Conservation (phyloP, 345 rosid species). For the Salix arbutifolia region DNA sequence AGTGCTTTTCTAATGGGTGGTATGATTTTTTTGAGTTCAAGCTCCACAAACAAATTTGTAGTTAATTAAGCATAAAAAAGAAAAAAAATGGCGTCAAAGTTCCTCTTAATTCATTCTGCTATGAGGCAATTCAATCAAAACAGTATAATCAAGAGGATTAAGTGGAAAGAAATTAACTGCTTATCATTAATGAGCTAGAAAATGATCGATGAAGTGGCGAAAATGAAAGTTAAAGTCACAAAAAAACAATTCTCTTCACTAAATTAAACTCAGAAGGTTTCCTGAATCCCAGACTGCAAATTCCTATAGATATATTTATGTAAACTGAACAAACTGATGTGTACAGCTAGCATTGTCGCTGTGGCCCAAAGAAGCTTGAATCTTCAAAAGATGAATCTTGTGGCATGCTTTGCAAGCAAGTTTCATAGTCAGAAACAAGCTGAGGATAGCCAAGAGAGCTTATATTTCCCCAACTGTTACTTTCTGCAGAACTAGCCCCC, state of each 20-base stretch:
- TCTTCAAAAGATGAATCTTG: slow-evolving; percentile 30
- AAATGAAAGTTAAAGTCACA: slow-evolving; percentile 17
- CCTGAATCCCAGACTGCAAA: slow-evolving; percentile 11
- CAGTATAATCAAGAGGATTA: too few species aligned
- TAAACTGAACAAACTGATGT: slow-evolving; percentile 27
- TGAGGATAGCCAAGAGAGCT: slow-evolving; percentile 43
- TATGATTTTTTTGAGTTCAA: too few species aligned
- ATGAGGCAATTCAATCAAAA: too few species aligned
- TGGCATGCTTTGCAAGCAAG: slow-evolving; percentile 28
- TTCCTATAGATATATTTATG: slow-evolving; percentile 15
- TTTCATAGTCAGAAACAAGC: slow-evolving; percentile 25
- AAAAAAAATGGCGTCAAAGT: too few species aligned
- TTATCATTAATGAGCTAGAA: too few species aligned
- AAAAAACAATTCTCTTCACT: slow-evolving; percentile 22
- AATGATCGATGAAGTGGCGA: neutral
- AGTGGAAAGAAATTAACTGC: too few species aligned
- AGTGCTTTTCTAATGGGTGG: too few species aligned
- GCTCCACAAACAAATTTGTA: too few species aligned
- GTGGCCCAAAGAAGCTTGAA: slow-evolving; percentile 40
- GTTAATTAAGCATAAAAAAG: too few species aligned
- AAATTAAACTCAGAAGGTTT: neutral
- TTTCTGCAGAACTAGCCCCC: slow-evolving; percentile 49
- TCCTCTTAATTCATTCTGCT: too few species aligned
- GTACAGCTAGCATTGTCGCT: slow-evolving; percentile 17
- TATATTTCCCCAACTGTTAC: slow-evolving; percentile 53